Evolutionary conservation across 2,329 filamentous ascomycete species (phyloP).

Genomic region (Diaporthe amygdali): DNA sequence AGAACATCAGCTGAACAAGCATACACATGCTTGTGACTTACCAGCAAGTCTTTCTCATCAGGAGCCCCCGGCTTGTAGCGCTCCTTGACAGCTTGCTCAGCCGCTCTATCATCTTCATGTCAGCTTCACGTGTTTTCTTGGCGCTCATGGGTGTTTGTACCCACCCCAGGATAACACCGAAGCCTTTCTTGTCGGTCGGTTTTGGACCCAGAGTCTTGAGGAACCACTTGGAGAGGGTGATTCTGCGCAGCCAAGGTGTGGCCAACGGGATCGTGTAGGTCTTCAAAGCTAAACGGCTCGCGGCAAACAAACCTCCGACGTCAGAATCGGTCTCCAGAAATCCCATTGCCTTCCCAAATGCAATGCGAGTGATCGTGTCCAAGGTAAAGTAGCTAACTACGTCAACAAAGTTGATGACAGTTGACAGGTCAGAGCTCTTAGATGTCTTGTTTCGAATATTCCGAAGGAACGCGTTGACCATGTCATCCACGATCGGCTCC

Average conservation of each 20-base stretch:
- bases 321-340: conserved; percentile 48
- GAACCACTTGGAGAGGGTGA: conserved; percentile 32
- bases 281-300: conserved; percentile 42
- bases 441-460: conserved; percentile 1
- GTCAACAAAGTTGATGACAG: conserved; percentile 47
- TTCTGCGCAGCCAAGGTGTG: conserved; percentile 38
- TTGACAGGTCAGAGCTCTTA: neutral
- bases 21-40: neutral
- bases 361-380: conserved; percentile 54
- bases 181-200: conserved; percentile 31
- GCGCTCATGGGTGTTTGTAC: neutral
- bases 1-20: rapidly evolving
- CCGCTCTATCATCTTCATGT: conserved; percentile 31
- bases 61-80: conserved; percentile 47
- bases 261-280: conserved; percentile 45
- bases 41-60: conserved; percentile 53
- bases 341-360: conserved; percentile 52
- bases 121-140: neutral
- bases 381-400: conserved; percentile 54
- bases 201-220: conserved; percentile 41
- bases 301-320: conserved; percentile 48
- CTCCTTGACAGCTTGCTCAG: conserved; percentile 46
- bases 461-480: neutral
- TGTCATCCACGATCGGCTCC: conserved; percentile 27
- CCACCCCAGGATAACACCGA: conserved; percentile 33